Base-by-base conservation (phyloP, 1,284 basidiomycete species). In the Microstroma glucosiphilum region DNA sequence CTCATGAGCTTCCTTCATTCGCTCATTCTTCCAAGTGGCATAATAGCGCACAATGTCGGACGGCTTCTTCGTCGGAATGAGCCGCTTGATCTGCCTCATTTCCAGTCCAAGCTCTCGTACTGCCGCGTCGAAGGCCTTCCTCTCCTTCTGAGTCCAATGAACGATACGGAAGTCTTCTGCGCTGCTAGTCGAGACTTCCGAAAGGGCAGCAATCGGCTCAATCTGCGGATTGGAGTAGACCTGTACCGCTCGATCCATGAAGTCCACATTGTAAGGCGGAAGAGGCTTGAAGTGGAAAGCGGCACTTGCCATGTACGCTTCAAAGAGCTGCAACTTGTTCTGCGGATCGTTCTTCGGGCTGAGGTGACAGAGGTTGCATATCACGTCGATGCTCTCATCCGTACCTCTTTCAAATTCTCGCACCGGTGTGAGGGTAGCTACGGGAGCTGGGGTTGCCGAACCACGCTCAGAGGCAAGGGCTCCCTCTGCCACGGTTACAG, bases 211-310 rank as follows among this genome's bases (percentile, higher is more conserved):
- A 37, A 59, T 62, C 6, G 79, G 91, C 91, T 68, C 92, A 84
- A 54, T 91, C 83, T 85, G 86, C 21, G 83, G 82, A 59, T 54
- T 68, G 65, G 42, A 92, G 83, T 48, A 87, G 86, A 77, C 89
- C 88, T 4, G 89, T 89, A 58, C 90, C 87, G 80, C 89, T 87
- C 90, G 89, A 91, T 92, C 90, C 83, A 84, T 8, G 87, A 89
- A 68, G 87, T 88, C 64, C 85, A 86, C 25, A 86, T 90, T 59
- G 87, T 84, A 79, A 89, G 68, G 59, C 2, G 64, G 65, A 0
- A 70, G 56, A 8, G 58, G 42, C 26, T 68, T 64, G 56, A 65
- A 67, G 13, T 69, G 68, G n/a, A 66, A 60, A 4, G 58, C 56
- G 8, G 69, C 65, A 7, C 6, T 89, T 87, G 46, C 87, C 88